Conservation (phyloP, 1,284 basidiomycete genomes). For the Retiboletus flavoniger region DNA sequence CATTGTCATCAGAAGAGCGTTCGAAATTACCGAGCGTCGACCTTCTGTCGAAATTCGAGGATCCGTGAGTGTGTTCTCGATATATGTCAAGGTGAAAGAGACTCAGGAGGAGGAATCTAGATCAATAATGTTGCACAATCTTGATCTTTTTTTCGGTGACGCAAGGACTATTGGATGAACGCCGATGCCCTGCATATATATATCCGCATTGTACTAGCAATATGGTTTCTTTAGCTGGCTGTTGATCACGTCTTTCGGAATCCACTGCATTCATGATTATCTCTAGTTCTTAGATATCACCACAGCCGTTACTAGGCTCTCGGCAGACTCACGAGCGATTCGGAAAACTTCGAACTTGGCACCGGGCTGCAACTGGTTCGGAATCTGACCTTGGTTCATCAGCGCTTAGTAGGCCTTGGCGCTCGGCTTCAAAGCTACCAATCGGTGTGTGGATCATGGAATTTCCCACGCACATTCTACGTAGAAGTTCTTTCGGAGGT, state of each 20-base stretch:
- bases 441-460: background rate
- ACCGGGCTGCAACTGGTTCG: too few relatives aligned
- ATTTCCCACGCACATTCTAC: constrained; percentile 19
- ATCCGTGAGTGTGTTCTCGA: constrained; percentile 13
- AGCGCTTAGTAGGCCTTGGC: background rate
- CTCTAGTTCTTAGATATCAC: background rate
- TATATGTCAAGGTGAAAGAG: background rate
- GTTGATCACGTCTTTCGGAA: background rate
- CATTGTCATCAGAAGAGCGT: background rate
- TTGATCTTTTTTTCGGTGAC: background rate
- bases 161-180: background rate
- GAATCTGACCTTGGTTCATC: too few relatives aligned
- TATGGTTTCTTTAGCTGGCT: background rate
- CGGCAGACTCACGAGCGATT: background rate
- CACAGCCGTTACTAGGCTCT: background rate
- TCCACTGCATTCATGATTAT: background rate
- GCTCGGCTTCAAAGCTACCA: background rate
- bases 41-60: background rate
- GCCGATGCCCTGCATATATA: background rate
- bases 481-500: constrained; percentile 18
- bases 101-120: constrained; percentile 4
- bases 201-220: constrained; percentile 6
- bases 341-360: background rate
- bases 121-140: background rate
- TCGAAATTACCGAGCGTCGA: background rate